Evolutionary conservation across 2,329 filamentous ascomycete genomes (phyloP).

Genomic region (Cytospora piceicola): DNA sequence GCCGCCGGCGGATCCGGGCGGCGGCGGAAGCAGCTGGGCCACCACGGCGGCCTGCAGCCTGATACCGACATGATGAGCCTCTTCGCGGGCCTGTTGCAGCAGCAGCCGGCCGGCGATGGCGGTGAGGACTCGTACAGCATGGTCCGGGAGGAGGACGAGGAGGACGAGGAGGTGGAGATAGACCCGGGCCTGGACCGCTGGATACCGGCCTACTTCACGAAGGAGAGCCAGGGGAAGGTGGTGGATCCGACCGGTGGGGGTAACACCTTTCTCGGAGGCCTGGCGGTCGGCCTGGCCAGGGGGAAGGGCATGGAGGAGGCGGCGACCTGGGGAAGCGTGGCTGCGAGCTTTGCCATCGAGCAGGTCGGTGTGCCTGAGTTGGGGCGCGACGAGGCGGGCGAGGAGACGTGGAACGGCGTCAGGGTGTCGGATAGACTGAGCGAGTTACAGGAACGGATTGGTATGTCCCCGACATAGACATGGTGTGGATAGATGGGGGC

Average conservation of each 20-base stretch:
- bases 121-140: slow-evolving; percentile 49
- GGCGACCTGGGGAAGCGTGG: slow-evolving; percentile 76
- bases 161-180: slow-evolving; percentile 59
- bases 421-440: slow-evolving; percentile 56
- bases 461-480: not conserved
- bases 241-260: slow-evolving; percentile 95
- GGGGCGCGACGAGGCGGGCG: slow-evolving; percentile 46
- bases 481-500: not conserved
- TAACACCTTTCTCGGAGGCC: slow-evolving; percentile 79
- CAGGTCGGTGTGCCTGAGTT: slow-evolving; percentile 82
- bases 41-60: slow-evolving; percentile 57
- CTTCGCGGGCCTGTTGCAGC: slow-evolving; percentile 60
- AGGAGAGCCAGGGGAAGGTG: slow-evolving; percentile 53
- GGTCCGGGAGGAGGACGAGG: slow-evolving; percentile 27
- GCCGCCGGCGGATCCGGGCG: slow-evolving; percentile 37
- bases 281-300: slow-evolving; percentile 62
- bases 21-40: slow-evolving; percentile 48
- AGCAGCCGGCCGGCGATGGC: slow-evolving; percentile 6
- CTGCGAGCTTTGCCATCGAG: slow-evolving; percentile 92
- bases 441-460: slow-evolving; percentile 52
- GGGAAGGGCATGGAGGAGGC: slow-evolving; percentile 69
- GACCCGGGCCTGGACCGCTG: slow-evolving; percentile 71
- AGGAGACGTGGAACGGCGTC: slow-evolving; percentile 66
- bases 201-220: slow-evolving; percentile 75
- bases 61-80: slow-evolving; percentile 67